Conservation (phyloP, 176 grass and related monocot genomes). For the Cymbopogon citratus region DNA sequence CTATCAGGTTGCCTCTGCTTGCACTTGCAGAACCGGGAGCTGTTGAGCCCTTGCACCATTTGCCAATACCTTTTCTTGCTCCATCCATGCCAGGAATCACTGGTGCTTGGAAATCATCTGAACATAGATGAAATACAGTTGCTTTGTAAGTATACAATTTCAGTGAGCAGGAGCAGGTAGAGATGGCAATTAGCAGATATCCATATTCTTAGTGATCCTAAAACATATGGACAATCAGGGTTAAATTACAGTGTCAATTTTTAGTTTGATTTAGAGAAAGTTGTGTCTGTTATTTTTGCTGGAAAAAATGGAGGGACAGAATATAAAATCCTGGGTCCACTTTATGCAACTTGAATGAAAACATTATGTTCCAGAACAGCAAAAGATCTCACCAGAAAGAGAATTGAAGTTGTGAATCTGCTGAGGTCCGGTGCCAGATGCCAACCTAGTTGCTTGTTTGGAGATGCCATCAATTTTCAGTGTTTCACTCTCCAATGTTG, state of each 20-base stretch:
- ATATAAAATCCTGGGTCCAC: not conserved
- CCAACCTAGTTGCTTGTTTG: conserved; percentile 40
- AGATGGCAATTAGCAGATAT: not conserved
- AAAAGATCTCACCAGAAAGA: conserved; percentile 45
- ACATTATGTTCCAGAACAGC: not conserved
- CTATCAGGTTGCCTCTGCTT: conserved; percentile 62
- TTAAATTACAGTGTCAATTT: not conserved
- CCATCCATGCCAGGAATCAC: conserved; percentile 19
- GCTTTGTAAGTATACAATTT: not conserved
- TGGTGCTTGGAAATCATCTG: conserved; percentile 44
- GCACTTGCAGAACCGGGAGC: conserved; percentile 14
- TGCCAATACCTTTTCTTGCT: conserved; percentile 45
- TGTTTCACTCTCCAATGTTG: conserved; percentile 50
- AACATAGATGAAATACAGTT: conserved; percentile 6
- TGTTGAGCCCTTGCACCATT: conserved; percentile 55
- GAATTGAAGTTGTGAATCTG: conserved; percentile 46
- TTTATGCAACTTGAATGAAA: not conserved
- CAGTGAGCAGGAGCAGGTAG: not conserved
- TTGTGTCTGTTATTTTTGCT: not conserved
- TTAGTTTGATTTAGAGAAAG: not conserved
- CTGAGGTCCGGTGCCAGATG: conserved; percentile 37
- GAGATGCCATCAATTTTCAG: conserved; percentile 56
- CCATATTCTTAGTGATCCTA: not conserved
- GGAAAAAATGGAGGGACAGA: not conserved
- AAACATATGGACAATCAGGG: not conserved